Base-by-base conservation (phyloP, 805 yeast species). In the Kodamaea lidongshanica region DNA sequence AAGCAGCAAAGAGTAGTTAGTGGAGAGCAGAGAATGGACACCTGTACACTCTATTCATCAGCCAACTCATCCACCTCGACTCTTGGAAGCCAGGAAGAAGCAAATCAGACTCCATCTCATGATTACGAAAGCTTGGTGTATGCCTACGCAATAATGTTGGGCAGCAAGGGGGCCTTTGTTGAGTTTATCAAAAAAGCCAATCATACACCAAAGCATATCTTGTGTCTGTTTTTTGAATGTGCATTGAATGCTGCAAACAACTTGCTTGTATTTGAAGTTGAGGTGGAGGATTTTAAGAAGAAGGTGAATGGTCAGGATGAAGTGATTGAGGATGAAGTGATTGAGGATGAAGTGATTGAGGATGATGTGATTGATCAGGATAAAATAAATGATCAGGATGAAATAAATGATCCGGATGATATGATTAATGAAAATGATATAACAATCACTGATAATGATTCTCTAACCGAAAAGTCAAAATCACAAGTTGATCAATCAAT, bases 51-150 rank as follows among this genome's bases (percentile, higher is more conserved):
- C 12, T 31, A 17, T 15, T 31, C 34, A 4, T 31, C 34, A 11
- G 19, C 34, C 12, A 31, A 31, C 18, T 21, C 34, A 3, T 31
- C 34, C 4, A 25, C 28, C 22, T 26, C 34, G 6, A 25, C 34
- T 10, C 25, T 31, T 9, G 28, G 26, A 12, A 31, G 34, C 21
- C 30, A 31, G 13, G 25, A 19, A 12, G 19, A 22, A 4, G 30
- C 14, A 17, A 23, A 12, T 23, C 12, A n/a, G 18, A 16, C 15
- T 30, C 25, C 7, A 30, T n/a, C n/a, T n/a, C n/a, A 30, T 16
- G 30, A 26, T 16, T 31, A 31, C 16, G 34, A 31, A 19, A 27
- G 22, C 13, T 22, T 31, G 12, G 18, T 31, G 3, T 31, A 31
- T 14, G 30, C 24, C 5, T 31, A 31, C 12, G 22, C 34, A 12